Evolutionary conservation across 1,284 basidiomycete species (phyloP).

Genomic region (Leucoagaricus sp.): DNA sequence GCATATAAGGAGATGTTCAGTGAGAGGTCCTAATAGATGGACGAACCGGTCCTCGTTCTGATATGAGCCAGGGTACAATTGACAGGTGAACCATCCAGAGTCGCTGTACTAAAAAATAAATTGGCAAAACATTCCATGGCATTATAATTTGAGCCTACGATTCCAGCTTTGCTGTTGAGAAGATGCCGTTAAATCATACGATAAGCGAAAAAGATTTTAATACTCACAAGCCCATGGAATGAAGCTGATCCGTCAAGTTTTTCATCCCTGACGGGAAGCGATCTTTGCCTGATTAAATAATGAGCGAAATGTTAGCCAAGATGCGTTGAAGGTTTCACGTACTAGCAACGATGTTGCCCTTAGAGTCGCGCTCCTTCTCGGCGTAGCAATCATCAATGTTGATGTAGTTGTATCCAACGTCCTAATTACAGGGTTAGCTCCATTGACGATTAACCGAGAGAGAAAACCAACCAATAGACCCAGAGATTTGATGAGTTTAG

Average conservation of each 20-base stretch:
- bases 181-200: background rate
- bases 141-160: conserved; percentile 34
- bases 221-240: conserved; percentile 51
- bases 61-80: conserved; percentile 49
- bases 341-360: conserved; percentile 50
- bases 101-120: conserved; percentile 41
- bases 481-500: conserved; percentile 45
- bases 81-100: conserved; percentile 54
- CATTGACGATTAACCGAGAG: background rate
- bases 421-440: conserved; percentile 29
- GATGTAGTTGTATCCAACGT: conserved; percentile 52
- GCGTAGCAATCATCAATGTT: conserved; percentile 64
- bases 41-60: conserved; percentile 35
- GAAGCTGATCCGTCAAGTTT: conserved; percentile 49
- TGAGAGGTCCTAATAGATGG: conserved; percentile 34
- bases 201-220: background rate
- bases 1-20: conserved; percentile 1
- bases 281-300: conserved; percentile 33
- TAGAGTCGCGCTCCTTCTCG: conserved; percentile 45
- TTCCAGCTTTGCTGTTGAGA: conserved; percentile 48
- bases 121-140: too few species aligned
- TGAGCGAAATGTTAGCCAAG: background rate
- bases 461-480: conserved; percentile 40
- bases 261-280: conserved; percentile 55
- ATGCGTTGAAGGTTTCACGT: conserved; percentile 14